Evolutionary conservation across 2,329 filamentous ascomycete species (phyloP).

Genomic region (Stagonosporopsis vannaccii): DNA sequence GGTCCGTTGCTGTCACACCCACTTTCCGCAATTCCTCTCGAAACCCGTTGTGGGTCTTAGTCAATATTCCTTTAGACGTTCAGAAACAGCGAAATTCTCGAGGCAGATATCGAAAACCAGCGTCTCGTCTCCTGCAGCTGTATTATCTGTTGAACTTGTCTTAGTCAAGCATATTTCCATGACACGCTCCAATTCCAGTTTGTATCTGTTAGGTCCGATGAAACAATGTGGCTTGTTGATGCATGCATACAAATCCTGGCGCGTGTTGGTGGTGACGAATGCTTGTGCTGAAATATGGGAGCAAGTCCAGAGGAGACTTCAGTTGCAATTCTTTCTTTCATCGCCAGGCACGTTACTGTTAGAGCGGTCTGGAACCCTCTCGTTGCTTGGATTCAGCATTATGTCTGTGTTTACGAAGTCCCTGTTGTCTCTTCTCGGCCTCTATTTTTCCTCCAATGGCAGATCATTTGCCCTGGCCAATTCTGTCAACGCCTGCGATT

Average conservation of each 20-base stretch:
- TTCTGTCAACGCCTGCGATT: conserved; percentile 5
- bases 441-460: not conserved
- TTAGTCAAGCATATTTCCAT: not conserved
- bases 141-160: not conserved
- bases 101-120: not conserved
- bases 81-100: no score
- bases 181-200: no score
- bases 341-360: not conserved
- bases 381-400: not conserved
- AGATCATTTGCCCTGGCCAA: not conserved
- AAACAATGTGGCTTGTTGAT: conserved; percentile 5
- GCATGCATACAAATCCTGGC: conserved; percentile 4
- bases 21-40: not conserved
- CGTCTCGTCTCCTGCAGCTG: not conserved
- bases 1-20: not conserved
- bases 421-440: not conserved
- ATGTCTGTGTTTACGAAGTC: not conserved
- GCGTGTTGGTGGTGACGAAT: not conserved
- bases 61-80: no score
- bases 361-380: not conserved
- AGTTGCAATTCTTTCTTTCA: not conserved
- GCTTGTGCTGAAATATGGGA: not conserved
- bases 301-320: not conserved
- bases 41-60: not conserved
- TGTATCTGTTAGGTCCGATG: not conserved